phyloP scores from a whole-genome alignment of 352 stramenopile genomes.

The Pythium volutum region DNA sequence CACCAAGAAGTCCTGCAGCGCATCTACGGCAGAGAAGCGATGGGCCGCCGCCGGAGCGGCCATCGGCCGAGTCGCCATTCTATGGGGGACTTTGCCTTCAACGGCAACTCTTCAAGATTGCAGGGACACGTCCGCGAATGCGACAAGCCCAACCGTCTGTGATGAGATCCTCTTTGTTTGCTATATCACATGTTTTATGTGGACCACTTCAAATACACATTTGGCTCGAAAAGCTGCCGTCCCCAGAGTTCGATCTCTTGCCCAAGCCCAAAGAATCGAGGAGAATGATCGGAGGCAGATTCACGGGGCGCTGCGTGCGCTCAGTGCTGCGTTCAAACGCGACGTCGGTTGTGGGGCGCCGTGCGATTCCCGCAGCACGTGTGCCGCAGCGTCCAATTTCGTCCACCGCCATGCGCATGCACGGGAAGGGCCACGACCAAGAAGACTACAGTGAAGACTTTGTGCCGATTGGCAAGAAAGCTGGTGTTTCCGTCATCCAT shows the following conservation, averaged over 20 bases:
- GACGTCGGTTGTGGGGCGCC: not conserved
- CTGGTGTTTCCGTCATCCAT: constrained; percentile 4
- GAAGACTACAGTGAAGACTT: constrained; percentile 33
- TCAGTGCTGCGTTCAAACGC: not conserved
- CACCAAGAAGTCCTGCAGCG: constrained; percentile 30
- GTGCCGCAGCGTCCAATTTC: constrained; percentile 28
- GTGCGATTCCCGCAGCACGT: not conserved
- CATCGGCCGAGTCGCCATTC: constrained; percentile 2
- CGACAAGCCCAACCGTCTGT: constrained; percentile 1
- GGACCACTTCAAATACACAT: not conserved
- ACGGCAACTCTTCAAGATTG: constrained; percentile 29
- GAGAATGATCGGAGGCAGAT: constrained; percentile 14
- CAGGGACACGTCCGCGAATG: no score
- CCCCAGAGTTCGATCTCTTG: not conserved
- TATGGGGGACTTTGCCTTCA: not conserved
- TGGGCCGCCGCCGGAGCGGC: not conserved
- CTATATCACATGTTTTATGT: constrained; percentile 7
- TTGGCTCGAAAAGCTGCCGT: not conserved
- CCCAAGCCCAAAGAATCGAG: constrained; percentile 1
- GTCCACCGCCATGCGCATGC: constrained; percentile 22
- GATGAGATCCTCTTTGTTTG: not conserved
- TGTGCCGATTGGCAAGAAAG: constrained; percentile 28
- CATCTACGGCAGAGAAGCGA: constrained; percentile 19
- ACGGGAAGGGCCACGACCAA: constrained; percentile 15
- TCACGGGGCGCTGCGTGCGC: constrained; percentile 15